Evolutionary conservation across 495 filamentous ascomycete genomes (phyloP).

Genomic region (Hypoxylon cercidicola): DNA sequence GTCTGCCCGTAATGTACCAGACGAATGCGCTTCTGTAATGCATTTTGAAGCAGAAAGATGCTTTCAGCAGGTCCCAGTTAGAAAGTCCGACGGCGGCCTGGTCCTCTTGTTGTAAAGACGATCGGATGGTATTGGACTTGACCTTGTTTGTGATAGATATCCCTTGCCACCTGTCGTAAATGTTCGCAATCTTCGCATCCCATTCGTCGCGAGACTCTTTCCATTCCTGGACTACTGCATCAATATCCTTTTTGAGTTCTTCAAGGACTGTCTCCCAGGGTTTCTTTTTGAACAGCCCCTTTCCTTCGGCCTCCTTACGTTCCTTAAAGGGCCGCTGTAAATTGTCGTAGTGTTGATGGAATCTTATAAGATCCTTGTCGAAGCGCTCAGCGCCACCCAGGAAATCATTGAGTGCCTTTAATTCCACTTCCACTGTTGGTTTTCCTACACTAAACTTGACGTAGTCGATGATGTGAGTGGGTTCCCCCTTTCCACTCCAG

Average conservation of each 20-base stretch:
- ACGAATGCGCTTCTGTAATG: conserved; percentile 57
- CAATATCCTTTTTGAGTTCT: conserved; percentile 49
- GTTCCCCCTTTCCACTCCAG: conserved; percentile 50
- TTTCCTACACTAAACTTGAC: conserved; percentile 72
- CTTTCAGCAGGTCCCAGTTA: conserved; percentile 68
- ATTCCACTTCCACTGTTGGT: conserved; percentile 61
- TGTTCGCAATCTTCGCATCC: conserved; percentile 53
- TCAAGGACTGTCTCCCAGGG: conserved; percentile 44
- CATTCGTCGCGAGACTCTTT: conserved; percentile 42
- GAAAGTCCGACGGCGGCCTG: conserved; percentile 55
- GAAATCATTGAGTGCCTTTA: conserved; percentile 52
- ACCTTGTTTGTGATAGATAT: conserved; percentile 52
- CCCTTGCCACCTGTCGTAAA: conserved; percentile 56
- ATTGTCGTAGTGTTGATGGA: conserved; percentile 38
- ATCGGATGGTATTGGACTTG: conserved; percentile 43
- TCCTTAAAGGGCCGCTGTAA: conserved; percentile 19
- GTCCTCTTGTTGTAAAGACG: conserved; percentile 59
- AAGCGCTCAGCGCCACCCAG: conserved; percentile 33
- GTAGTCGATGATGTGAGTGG: conserved; percentile 75
- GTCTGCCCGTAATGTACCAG: conserved; percentile 72
- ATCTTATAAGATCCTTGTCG: conserved; percentile 43
- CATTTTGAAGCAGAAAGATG: conserved; percentile 67
- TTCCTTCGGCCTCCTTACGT: conserved; percentile 29
- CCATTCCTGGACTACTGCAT: conserved; percentile 48
- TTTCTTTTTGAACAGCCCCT: conserved; percentile 29